Evolutionary conservation across 2,329 filamentous ascomycete genomes (phyloP).

Genomic region (Fusarium brevicatenulatum): DNA sequence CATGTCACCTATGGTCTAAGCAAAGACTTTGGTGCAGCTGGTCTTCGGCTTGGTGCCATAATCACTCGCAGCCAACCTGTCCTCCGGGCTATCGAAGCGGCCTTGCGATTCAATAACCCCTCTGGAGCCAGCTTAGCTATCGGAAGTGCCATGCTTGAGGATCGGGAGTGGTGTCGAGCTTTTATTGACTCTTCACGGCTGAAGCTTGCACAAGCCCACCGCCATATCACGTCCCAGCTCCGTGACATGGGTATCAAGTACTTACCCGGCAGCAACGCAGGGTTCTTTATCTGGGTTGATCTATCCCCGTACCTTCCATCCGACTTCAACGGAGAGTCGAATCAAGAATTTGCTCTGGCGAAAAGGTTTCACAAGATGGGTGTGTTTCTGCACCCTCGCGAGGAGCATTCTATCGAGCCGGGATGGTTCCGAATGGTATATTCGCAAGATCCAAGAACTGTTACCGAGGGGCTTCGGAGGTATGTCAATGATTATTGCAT

Average conservation of each 20-base stretch:
- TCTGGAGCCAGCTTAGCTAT: slow-evolving; percentile 57
- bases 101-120: slow-evolving; percentile 59
- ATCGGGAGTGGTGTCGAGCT: slow-evolving; percentile 55
- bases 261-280: slow-evolving; percentile 60
- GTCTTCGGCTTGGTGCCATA: slow-evolving; percentile 61
- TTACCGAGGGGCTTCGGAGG: slow-evolving; percentile 53
- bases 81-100: slow-evolving; percentile 49
- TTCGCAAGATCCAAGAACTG: slow-evolving; percentile 49
- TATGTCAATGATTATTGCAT: slow-evolving; percentile 23
- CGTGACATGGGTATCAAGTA: slow-evolving; percentile 56
- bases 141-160: slow-evolving; percentile 57
- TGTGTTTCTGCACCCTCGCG: slow-evolving; percentile 61
- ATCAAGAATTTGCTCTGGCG: slow-evolving; percentile 57
- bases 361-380: slow-evolving; percentile 56
- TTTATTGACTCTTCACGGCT: slow-evolving; percentile 56
- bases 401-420: slow-evolving; percentile 56
- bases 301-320: slow-evolving; percentile 56
- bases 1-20: slow-evolving; percentile 60
- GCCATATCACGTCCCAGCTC: slow-evolving; percentile 52
- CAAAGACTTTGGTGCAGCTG: slow-evolving; percentile 64
- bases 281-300: slow-evolving; percentile 67
- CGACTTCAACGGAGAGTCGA: slow-evolving; percentile 43
- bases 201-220: slow-evolving; percentile 54
- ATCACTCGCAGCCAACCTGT: slow-evolving; percentile 52
- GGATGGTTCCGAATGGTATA: slow-evolving; percentile 67